These are phyloP conservation scores for Ascobolus immersus DNA, from an alignment of 495 filamentous ascomycete species.

Conservation along the genomic window DNA sequence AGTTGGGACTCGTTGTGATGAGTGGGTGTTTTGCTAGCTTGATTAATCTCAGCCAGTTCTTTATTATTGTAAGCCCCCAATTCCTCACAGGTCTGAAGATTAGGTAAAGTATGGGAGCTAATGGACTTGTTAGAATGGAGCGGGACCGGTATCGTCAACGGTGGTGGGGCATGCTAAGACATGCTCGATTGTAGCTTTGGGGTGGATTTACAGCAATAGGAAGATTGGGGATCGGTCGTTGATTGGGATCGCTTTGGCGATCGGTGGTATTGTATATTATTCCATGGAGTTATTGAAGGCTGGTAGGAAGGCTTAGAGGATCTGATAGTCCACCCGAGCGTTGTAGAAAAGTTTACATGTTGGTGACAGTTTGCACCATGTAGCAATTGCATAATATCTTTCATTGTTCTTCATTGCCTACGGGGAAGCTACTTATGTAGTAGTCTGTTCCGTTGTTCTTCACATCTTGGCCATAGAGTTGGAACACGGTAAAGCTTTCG, in stretches of 20 bases:
- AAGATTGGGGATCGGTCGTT: slow-evolving; percentile 20
- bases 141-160: slow-evolving; percentile 43
- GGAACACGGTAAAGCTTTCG: too few species aligned
- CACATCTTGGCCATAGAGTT: too few species aligned
- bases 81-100: background rate
- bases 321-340: too few species aligned
- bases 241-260: slow-evolving; percentile 21
- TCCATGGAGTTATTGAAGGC: slow-evolving; percentile 5
- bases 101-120: too few species aligned
- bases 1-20: slow-evolving; percentile 30
- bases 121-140: slow-evolving; percentile 5
- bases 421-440: too few species aligned
- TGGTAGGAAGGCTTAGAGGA: background rate
- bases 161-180: slow-evolving; percentile 46
- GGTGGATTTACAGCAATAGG: slow-evolving; percentile 28
- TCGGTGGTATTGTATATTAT: slow-evolving; percentile 30
- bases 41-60: slow-evolving; percentile 51
- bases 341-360: too few species aligned
- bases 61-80: slow-evolving; percentile 33
- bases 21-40: slow-evolving; percentile 37
- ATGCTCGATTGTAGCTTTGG: slow-evolving; percentile 31
- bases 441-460: too few species aligned
- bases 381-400: too few species aligned
- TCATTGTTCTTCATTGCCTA: too few species aligned
- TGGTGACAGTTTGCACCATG: too few species aligned